Evolutionary conservation across 1,139 yeast species (phyloP).

Genomic region (Pichia norvegensis): DNA sequence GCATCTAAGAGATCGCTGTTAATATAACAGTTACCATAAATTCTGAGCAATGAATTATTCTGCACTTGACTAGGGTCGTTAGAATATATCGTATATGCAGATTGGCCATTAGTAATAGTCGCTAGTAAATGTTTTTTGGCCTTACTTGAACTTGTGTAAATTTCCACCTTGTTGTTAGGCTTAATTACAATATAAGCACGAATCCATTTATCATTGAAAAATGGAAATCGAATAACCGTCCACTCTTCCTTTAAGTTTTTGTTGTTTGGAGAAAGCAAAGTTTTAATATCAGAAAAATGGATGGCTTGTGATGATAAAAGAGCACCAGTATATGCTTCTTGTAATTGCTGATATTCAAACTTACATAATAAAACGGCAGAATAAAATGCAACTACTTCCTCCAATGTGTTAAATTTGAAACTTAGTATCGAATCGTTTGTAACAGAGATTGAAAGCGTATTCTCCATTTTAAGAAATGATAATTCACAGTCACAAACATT

Average conservation of each 20-base stretch:
- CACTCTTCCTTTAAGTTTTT: conserved; percentile 42
- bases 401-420: conserved; percentile 30
- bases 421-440: conserved; percentile 31
- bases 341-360: conserved; percentile 43
- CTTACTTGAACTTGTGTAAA: conserved; percentile 38
- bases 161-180: conserved; percentile 39
- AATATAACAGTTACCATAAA: conserved; percentile 43
- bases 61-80: conserved; percentile 48
- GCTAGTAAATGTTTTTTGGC: conserved; percentile 41
- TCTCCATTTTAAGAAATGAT: conserved; percentile 9
- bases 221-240: conserved; percentile 52
- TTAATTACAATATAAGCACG: conserved; percentile 39
- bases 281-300: conserved; percentile 45
- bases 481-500: conserved; percentile 43
- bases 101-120: conserved; percentile 36
- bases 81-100: conserved; percentile 46
- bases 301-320: conserved; percentile 48
- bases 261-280: conserved; percentile 41
- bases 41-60: conserved; percentile 44
- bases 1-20: conserved; percentile 29
- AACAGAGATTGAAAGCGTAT: conserved; percentile 32
- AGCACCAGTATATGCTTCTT: conserved; percentile 52
- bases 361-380: conserved; percentile 41
- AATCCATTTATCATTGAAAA: conserved; percentile 47
- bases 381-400: conserved; percentile 38